phyloP scores from a whole-genome alignment of 1,284 basidiomycete genomes.

The Puccinia triticina region DNA sequence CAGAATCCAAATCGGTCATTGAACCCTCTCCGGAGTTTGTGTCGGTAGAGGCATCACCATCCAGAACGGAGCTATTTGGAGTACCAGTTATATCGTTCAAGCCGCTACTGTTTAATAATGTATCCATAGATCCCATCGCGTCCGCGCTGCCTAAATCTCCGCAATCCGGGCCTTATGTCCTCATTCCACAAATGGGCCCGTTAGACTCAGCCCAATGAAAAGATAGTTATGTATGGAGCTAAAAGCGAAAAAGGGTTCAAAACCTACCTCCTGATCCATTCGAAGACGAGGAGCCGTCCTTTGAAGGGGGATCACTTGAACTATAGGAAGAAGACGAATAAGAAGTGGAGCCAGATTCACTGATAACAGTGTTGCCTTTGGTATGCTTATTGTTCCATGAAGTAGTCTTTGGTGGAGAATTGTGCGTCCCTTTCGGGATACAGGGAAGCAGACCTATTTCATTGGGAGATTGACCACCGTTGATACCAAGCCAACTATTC shows the following conservation, averaged over 20 bases:
- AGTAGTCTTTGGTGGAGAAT: neutral
- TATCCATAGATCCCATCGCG: neutral
- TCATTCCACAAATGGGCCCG: neutral
- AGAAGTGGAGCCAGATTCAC: neutral
- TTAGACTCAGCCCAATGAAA: neutral
- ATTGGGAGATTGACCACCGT: neutral
- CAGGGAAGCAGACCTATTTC: neutral
- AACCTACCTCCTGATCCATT: neutral
- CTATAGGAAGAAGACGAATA: constrained; percentile 1
- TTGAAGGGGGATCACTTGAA: neutral
- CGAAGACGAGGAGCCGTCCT: neutral
- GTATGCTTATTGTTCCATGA: neutral
- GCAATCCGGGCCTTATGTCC: neutral
- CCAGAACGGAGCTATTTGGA: neutral
- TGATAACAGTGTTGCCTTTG: neutral
- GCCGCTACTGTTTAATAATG: neutral
- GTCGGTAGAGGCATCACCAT: neutral
- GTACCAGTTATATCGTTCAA: neutral
- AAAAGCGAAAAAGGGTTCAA: neutral
- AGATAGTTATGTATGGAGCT: neutral
- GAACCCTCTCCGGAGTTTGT: neutral
- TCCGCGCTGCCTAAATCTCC: neutral
- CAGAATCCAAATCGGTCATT: neutral
- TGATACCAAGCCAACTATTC: neutral
- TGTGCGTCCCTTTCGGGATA: neutral